A percentile compares a stretch with the other conserved stretches of the same genome.
Evolutionary conservation across 2,329 filamentous ascomycete species (phyloP).

Genomic region (Plectosphaerella sp.): DNA sequence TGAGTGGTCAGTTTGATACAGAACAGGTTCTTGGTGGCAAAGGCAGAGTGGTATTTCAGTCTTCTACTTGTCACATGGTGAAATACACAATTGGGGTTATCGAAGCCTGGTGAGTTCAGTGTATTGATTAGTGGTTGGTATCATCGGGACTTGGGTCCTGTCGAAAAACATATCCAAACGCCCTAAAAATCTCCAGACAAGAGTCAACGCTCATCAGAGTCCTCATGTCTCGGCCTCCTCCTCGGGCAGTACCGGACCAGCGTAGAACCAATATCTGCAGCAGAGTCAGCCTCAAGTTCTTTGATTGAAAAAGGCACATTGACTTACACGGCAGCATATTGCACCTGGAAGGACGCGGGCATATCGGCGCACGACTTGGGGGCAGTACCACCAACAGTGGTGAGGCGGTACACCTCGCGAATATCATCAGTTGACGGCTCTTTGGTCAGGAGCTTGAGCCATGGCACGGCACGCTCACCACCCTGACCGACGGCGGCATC

Average conservation of each 20-base stretch:
- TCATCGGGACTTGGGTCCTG: no score
- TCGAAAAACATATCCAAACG: background rate
- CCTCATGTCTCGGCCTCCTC: background rate
- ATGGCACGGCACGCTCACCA: constrained; percentile 68
- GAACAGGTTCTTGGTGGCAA: no score
- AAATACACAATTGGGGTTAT: no score
- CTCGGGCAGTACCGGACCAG: constrained; percentile 1
- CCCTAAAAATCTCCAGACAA: background rate
- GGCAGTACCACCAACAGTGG: constrained; percentile 76
- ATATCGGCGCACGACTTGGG: constrained; percentile 69
- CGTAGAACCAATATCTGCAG: constrained; percentile 34
- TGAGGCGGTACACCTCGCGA: constrained; percentile 75
- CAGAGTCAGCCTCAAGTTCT: constrained; percentile 6
- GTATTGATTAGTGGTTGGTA: no score
- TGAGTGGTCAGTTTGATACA: no score
- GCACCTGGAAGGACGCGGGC: constrained; percentile 60
- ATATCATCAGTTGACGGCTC: constrained; percentile 56
- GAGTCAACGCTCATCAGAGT: background rate
- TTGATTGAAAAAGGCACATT: constrained; percentile 13
- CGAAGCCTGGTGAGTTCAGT: no score
- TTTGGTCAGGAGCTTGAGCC: constrained; percentile 66
- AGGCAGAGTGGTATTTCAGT: no score
- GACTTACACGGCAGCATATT: constrained; percentile 82
- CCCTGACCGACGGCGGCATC: constrained; percentile 54
- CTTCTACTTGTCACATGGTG: no score